Evolutionary conservation across 2,329 filamentous ascomycete genomes (phyloP), one percentile per base, ranked within the genome.

Genomic region (Esteya vermicola): DNA sequence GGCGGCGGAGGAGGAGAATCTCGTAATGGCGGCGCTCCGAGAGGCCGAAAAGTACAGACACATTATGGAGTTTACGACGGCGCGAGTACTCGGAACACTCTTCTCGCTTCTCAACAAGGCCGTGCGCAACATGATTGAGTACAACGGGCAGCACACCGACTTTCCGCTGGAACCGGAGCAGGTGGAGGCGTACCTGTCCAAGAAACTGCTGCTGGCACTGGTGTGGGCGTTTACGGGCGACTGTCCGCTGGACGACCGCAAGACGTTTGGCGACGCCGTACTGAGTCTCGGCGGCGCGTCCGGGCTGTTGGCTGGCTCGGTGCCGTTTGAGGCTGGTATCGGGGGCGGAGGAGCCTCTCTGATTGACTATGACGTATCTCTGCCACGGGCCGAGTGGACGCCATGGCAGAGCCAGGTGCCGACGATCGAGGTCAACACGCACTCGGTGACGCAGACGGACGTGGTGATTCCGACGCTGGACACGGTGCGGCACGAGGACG

Each of bases 391-490:
- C 8, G 83, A 93, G 48, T 99, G 91, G 91, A 72, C 77, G 3
- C 74, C 82, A 33, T 99, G 91, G 91, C 89, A 94, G 59, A 85
- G 81, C 47, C 83, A 95, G 58, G 91, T 99, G 13, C 91, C 91
- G 14, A 81, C 75, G 10, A 81, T 98, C 42, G 93, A 99, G 57
- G 84, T 98, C 59, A 96, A 98, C 57, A 98, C 93, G 0, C 93
- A 99, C 58, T 95, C 89, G 6, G 81, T 98, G 53, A 95, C 85
- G 1, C 88, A 98, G 58, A 98, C 93, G 1, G 93, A 99, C 58
- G 85, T 96, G 31, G 91, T 99, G 45, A 98, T 99, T 53, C 93
- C 91, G 1, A 99, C 91, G 0, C 67, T 98, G 37, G 91, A 99
- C 57, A 99, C 93, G 22, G 82, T 98, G 33, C 85, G 91, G 23